phyloP scores from a whole-genome alignment of 2,329 filamentous ascomycete species.

The Venturia asperata region DNA sequence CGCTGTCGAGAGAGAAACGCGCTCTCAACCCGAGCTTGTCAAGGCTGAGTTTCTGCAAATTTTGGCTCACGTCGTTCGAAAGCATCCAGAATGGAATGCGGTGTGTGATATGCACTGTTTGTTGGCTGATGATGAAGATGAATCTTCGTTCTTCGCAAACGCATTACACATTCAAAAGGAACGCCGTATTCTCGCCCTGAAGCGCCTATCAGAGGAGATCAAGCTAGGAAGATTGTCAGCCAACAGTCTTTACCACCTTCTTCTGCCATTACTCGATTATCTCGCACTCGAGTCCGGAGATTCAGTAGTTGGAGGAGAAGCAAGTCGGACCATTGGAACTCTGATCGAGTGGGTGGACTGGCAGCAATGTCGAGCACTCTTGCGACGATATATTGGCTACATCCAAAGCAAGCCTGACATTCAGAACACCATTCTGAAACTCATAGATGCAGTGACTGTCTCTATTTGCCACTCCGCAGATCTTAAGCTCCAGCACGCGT shows the following conservation, averaged over 20 bases:
- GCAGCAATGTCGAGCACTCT: conserved; percentile 79
- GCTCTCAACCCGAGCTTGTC: conserved; percentile 74
- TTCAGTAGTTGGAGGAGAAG: conserved; percentile 69
- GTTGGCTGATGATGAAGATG: conserved; percentile 66
- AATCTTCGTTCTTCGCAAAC: conserved; percentile 85
- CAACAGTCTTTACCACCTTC: conserved; percentile 74
- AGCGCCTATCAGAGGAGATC: conserved; percentile 65
- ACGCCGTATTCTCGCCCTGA: conserved; percentile 74
- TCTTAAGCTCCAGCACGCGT: conserved; percentile 16
- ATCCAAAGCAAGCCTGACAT: conserved; percentile 71
- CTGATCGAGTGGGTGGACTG: conserved; percentile 75
- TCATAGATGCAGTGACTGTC: conserved; percentile 76
- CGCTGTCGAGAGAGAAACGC: conserved; percentile 66
- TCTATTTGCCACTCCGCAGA: conserved; percentile 53
- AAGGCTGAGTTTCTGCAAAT: conserved; percentile 74
- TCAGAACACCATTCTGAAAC: conserved; percentile 76
- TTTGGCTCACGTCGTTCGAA: conserved; percentile 68
- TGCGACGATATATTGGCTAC: conserved; percentile 78
- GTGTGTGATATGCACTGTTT: conserved; percentile 69
- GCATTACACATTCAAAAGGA: conserved; percentile 85
- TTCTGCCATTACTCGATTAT: conserved; percentile 87
- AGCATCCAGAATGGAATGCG: conserved; percentile 60
- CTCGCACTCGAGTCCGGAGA: conserved; percentile 81
- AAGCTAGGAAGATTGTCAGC: conserved; percentile 54
- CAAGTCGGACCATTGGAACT: conserved; percentile 70